Conservation (phyloP, 441 rosid species). For the Gossypium trilobum region DNA sequence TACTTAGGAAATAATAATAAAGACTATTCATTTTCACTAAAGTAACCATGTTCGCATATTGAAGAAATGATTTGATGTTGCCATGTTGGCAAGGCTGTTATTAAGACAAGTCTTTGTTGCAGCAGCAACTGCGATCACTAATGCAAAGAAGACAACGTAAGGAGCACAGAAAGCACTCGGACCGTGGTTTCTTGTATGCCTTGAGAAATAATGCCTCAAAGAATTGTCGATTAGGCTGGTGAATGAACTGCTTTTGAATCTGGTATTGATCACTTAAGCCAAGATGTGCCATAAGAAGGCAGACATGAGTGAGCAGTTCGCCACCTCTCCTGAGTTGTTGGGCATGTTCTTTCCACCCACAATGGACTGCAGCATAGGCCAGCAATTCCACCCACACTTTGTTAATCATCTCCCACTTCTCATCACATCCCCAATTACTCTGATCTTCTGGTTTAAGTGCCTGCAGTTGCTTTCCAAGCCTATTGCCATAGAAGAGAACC, state of each 20-base stretch:
- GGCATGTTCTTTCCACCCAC: constrained; percentile 19
- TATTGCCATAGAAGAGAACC: constrained; percentile 4
- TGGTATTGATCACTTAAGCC: not conserved
- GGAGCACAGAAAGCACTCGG: not conserved
- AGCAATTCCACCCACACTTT: constrained; percentile 23
- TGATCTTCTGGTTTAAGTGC: not conserved
- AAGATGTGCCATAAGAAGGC: constrained; percentile 21
- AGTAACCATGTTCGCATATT: too few species aligned
- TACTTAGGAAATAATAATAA: too few species aligned
- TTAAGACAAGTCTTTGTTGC: not conserved
- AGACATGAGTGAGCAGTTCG: constrained; percentile 20
- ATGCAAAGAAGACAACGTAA: not conserved
- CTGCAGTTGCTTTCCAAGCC: not conserved
- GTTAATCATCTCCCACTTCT: constrained; percentile 14
- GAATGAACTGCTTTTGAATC: not conserved
- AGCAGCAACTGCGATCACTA: not conserved
- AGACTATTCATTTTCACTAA: too few species aligned
- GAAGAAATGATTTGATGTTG: too few species aligned
- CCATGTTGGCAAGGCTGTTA: not conserved
- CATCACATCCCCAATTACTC: not conserved
- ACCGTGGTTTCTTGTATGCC: not conserved
- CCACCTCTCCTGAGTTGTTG: constrained; percentile 15
- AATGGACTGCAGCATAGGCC: constrained; percentile 10
- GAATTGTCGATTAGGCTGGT: not conserved
- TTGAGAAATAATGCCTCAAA: not conserved